A percentile compares a stretch with the other conserved stretches of the same genome.
These are phyloP conservation scores for Bryoerythrophyllum caledonicum DNA, from an alignment of 225 moss, liverwort and hornwort genomes.

Conservation along the genomic window DNA sequence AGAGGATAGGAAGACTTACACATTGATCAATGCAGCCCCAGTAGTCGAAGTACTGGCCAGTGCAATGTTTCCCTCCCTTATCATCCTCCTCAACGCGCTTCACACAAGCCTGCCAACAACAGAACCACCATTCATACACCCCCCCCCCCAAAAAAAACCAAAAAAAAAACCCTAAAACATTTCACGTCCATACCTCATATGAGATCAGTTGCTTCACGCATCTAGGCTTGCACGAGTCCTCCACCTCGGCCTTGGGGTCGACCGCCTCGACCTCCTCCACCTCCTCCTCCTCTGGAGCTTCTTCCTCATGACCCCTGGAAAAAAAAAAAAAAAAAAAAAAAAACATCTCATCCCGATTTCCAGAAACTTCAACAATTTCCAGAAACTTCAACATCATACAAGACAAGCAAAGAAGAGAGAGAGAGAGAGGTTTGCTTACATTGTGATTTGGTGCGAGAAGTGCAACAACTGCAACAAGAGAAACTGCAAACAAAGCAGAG, in stretches of 20 bases:
- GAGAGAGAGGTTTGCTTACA: too few species aligned
- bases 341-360: neutral
- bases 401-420: too few species aligned
- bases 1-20: constrained; percentile 43
- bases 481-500: too few species aligned
- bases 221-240: constrained; percentile 80
- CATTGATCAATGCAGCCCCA: constrained; percentile 94
- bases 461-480: too few species aligned
- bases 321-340: neutral
- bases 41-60: constrained; percentile 90
- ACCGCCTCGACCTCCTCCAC: constrained; percentile 42
- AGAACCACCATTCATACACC: neutral
- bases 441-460: too few species aligned
- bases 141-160: neutral
- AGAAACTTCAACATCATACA: too few species aligned
- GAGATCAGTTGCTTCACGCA: constrained; percentile 77
- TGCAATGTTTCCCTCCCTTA: constrained; percentile 70
- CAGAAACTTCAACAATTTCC: too few species aligned
- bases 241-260: constrained; percentile 74
- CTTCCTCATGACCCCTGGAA: constrained; percentile 35
- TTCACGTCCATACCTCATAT: constrained; percentile 49
- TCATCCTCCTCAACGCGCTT: constrained; percentile 68
- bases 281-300: constrained; percentile 31
- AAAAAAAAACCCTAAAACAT: neutral
- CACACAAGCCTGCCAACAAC: constrained; percentile 59